These are phyloP conservation scores for Aspergillus homomorphus DNA, from an alignment of 495 filamentous ascomycete species.

Conservation along the genomic window DNA sequence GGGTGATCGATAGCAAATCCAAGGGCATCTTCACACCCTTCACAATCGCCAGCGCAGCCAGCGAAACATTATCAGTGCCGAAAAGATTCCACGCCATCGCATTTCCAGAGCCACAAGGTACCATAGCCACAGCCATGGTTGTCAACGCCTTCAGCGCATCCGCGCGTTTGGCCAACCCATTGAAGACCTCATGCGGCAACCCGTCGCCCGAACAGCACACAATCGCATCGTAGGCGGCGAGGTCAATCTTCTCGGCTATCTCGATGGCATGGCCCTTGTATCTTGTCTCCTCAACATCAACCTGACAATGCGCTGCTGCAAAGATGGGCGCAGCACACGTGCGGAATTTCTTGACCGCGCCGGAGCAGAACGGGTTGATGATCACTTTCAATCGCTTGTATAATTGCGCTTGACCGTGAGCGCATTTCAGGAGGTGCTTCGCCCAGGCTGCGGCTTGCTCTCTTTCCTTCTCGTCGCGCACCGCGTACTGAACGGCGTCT, in stretches of 20 bases:
- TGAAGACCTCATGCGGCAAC: slow-evolving; percentile 89
- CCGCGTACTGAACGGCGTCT: slow-evolving; percentile 56
- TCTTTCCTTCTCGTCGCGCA: slow-evolving; percentile 50
- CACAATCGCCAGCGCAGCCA: slow-evolving; percentile 76
- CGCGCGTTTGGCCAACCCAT: slow-evolving; percentile 72
- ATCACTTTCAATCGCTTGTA: slow-evolving; percentile 79
- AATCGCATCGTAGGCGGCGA: slow-evolving; percentile 75
- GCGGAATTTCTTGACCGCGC: slow-evolving; percentile 68
- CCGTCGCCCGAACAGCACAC: slow-evolving; percentile 92
- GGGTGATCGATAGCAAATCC: slow-evolving; percentile 84
- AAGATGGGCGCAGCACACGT: slow-evolving; percentile 78
- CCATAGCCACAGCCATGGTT: slow-evolving; percentile 79
- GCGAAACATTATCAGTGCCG: slow-evolving; percentile 70
- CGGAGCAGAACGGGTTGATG: slow-evolving; percentile 88
- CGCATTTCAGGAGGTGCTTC: slow-evolving; percentile 56
- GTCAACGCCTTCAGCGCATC: slow-evolving; percentile 72
- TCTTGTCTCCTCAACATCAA: slow-evolving; percentile 75
- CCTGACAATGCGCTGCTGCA: slow-evolving; percentile 70
- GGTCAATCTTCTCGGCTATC: slow-evolving; percentile 73
- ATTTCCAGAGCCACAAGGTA: slow-evolving; percentile 92
- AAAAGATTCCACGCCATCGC: slow-evolving; percentile 89
- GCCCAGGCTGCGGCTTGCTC: slow-evolving; percentile 56
- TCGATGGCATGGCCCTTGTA: slow-evolving; percentile 74
- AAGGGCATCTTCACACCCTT: slow-evolving; percentile 80
- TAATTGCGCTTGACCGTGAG: slow-evolving; percentile 68